Percentiles rank a stretch among this genome's conserved stretches.
Evolutionary conservation across 2,329 filamentous ascomycete genomes (phyloP).

Genomic region (Alternaria ventricosa): DNA sequence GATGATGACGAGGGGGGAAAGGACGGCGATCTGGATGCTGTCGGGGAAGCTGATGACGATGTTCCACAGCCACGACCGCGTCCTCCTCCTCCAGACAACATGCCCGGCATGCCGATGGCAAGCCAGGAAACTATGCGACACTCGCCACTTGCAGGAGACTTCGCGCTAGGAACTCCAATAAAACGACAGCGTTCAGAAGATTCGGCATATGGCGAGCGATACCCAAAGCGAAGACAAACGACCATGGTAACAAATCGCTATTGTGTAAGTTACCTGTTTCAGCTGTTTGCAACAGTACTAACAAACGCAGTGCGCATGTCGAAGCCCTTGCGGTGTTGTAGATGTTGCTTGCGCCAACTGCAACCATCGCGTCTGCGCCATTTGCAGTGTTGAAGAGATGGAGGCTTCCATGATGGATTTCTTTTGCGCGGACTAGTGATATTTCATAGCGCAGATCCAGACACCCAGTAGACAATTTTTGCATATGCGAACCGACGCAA

Average conservation of each 20-base stretch:
- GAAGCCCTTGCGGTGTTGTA: neutral
- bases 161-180: neutral
- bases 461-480: neutral
- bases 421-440: neutral
- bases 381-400: neutral
- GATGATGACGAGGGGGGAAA: conserved; percentile 16
- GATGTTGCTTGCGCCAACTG: conserved; percentile 13
- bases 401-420: neutral
- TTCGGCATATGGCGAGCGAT: neutral
- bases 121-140: neutral
- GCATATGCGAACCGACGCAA: neutral
- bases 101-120: neutral
- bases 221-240: neutral
- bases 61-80: neutral
- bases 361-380: conserved; percentile 5
- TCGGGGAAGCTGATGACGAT: conserved; percentile 6
- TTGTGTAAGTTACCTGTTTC: conserved; percentile 12
- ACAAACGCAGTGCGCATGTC: conserved; percentile 11
- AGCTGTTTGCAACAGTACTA: neutral
- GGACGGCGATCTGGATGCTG: conserved; percentile 10
- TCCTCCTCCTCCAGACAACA: neutral
- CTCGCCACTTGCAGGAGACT: neutral
- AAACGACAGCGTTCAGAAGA: conserved; percentile 1
- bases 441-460: neutral
- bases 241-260: neutral